Percentiles rank a stretch among this genome's conserved stretches.
phyloP scores from a whole-genome alignment of 78 protist genomes.

The Dictyostelium intermedium region DNA sequence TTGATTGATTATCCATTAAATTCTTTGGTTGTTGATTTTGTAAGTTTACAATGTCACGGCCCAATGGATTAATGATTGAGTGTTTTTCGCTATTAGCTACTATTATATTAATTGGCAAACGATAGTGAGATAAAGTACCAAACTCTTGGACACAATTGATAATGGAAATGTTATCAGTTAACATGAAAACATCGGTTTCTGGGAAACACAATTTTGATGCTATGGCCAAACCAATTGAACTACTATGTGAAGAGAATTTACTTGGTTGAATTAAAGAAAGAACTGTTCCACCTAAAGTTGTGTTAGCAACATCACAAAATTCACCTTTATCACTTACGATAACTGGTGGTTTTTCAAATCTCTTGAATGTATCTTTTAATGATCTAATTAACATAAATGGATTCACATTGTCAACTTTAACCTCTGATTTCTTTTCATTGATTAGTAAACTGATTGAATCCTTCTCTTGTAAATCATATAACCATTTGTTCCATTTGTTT shows the following conservation, averaged over 20 bases:
- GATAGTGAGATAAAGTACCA: slow-evolving; percentile 13
- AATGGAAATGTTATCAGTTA: neutral
- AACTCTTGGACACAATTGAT: slow-evolving; percentile 12
- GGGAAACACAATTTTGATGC: slow-evolving; percentile 14
- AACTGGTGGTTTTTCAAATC: neutral
- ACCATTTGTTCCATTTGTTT: slow-evolving; percentile 11
- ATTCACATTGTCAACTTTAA: slow-evolving; percentile 19
- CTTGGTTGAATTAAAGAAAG: slow-evolving; percentile 2
- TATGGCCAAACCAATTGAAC: slow-evolving; percentile 12
- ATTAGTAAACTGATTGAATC: neutral
- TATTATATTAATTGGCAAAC: slow-evolving; percentile 24
- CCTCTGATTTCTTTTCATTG: neutral
- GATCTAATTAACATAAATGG: neutral
- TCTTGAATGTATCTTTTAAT: neutral
- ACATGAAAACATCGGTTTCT: neutral
- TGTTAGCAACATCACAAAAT: neutral
- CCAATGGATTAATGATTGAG: neutral
- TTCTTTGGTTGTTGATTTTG: neutral
- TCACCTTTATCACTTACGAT: slow-evolving; percentile 11
- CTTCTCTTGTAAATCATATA: slow-evolving; percentile 1
- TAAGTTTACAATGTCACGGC: neutral
- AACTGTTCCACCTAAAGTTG: neutral
- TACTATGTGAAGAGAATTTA: neutral
- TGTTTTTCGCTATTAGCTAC: slow-evolving; percentile 18
- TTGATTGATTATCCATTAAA: neutral